Conservation (phyloP, 768 basidiomycete genomes). For the Tulasnella calospora region DNA sequence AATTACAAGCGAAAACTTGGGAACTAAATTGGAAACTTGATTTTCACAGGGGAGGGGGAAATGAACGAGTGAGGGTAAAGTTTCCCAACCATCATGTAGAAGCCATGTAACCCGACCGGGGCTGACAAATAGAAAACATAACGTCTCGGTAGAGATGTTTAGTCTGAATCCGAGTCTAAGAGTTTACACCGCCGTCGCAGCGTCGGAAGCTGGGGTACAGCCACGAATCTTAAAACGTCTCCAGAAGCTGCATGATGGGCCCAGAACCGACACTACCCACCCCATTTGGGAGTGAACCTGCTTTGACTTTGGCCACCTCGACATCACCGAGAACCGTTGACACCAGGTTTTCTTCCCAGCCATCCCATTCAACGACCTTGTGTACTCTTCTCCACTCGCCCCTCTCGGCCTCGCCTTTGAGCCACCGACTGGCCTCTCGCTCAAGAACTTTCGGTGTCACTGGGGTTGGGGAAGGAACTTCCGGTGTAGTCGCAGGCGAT, state of each 20-base stretch:
- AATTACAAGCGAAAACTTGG: neutral
- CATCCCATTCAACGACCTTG: conserved; percentile 81
- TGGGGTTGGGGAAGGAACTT: conserved; percentile 27
- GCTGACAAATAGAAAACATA: neutral
- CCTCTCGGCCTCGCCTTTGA: conserved; percentile 63
- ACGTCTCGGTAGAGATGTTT: neutral
- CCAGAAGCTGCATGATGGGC: neutral
- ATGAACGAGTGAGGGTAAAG: neutral
- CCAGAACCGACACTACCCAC: neutral
- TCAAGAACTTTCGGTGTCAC: neutral
- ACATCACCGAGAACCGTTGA: conserved; percentile 59
- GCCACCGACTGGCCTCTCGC: conserved; percentile 51
- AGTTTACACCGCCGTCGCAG: neutral
- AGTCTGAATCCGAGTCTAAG: neutral
- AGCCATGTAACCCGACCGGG: neutral
- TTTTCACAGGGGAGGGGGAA: neutral
- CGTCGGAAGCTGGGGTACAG: neutral
- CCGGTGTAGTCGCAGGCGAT: conserved; percentile 23
- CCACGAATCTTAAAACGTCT: neutral
- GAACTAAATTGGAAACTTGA: neutral
- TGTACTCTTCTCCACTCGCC: conserved; percentile 68
- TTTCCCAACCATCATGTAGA: neutral
- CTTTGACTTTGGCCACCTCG: conserved; percentile 12
- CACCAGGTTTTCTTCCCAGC: conserved; percentile 83
- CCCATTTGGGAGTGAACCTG: neutral